Evolutionary conservation across 495 filamentous ascomycete species (phyloP), one percentile per base, ranked within the genome.

Genomic region (Annulohypoxylon maeteangense): DNA sequence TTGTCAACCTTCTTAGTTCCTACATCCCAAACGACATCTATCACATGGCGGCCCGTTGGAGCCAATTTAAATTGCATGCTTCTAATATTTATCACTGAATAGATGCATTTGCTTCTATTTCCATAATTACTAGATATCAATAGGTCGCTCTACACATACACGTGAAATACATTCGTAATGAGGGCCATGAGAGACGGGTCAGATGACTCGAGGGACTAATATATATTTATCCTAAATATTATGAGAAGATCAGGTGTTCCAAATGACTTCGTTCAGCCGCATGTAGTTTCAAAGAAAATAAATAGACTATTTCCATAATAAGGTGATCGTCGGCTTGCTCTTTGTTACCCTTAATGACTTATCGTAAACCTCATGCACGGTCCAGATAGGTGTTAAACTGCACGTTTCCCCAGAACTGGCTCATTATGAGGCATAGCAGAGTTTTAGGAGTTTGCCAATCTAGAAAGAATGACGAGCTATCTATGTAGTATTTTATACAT

Each of bases 271-370:
- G 0, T 20, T 58, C 53, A 65, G 53, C 62, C 4, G 29, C 51
- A 48, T 0, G 0, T n/a, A 2, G 11, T 20, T n/a, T 45, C 53
- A 57, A 57, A 57, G 62, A 38, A 58, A 40, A 27, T 1, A 27
- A 18, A 3, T 16, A 32, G 29, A 12, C 40, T 36, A 47, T 50
- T 25, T 48, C 29, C 7, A 34, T n/a, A 36, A 18, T 23, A 12
- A 16, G 32, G 27, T 18, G 38, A 38, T 65, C 18, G 20, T 27
- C 7, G 11, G 34, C 34, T 42, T 8, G 2, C 20, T 60, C 64
- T 67, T 67, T 67, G 64, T 67, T n/a, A 10, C 23, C 32, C n/a
- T 36, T 11, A 23, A 22, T 48, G 54, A 59, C 16, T 31, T 10
- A 42, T 48, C 34, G n/a, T 7, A 60, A 20, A 22, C 54, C 14